These are phyloP conservation scores for Geosiphon pyriformis DNA, from an alignment of 192 early-diverging fungal species.

Conservation along the genomic window DNA sequence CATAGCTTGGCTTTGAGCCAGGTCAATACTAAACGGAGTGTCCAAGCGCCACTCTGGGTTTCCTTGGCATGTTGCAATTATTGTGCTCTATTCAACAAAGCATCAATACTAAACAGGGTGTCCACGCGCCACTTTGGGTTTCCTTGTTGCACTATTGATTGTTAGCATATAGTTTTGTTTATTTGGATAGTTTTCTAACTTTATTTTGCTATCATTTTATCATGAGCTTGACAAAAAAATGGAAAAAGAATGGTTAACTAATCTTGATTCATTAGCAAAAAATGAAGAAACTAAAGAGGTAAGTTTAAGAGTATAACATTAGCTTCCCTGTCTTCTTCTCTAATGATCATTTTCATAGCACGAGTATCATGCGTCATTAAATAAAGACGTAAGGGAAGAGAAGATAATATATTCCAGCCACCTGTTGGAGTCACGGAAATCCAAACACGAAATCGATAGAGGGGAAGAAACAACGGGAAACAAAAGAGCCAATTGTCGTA, in stretches of 20 bases:
- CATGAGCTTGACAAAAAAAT: constrained; percentile 12
- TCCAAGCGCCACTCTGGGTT: constrained; percentile 15
- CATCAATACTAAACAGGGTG: constrained; percentile 25
- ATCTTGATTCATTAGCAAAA: not conserved
- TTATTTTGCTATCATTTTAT: not conserved
- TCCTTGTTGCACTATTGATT: constrained; percentile 8
- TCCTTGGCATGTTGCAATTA: constrained; percentile 26
- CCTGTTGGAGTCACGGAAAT: no score
- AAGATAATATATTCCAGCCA: no score
- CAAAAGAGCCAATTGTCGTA: no score
- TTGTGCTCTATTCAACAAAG: constrained; percentile 16
- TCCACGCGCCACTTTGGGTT: constrained; percentile 14
- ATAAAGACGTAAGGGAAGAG: no score
- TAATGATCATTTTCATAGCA: no score
- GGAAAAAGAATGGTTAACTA: not conserved
- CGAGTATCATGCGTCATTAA: no score
- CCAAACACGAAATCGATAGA: no score
- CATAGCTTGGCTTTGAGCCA: constrained; percentile 26
- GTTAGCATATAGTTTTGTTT: not conserved
- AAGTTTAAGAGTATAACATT: not conserved
- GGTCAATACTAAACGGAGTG: constrained; percentile 24
- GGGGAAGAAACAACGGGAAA: no score
- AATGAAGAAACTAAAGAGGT: not conserved
- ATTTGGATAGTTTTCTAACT: not conserved
- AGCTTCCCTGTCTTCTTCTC: no score